Percentiles rank a stretch among this genome's conserved stretches.
Conservation (phyloP, 1,284 basidiomycete genomes). For the Bjerkandera adusta region DNA sequence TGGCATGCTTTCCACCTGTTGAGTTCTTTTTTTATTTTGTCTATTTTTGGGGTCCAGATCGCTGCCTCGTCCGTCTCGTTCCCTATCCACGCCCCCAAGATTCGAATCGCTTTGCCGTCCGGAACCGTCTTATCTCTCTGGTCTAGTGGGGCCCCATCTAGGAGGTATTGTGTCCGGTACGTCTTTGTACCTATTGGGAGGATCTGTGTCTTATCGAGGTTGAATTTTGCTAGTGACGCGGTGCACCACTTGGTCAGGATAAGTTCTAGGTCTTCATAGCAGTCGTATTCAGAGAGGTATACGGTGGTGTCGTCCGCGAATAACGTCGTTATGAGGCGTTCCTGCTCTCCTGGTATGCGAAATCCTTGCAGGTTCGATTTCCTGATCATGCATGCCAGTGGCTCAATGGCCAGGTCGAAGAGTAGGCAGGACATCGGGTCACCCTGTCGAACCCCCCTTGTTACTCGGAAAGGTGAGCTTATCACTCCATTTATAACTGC, state of each 20-base stretch:
- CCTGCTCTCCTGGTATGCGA: constrained; percentile 10
- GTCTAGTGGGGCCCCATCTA: no score
- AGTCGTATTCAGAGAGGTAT: constrained; percentile 22
- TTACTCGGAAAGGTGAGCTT: constrained; percentile 20
- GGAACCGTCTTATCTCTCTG: no score
- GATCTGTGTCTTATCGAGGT: constrained; percentile 34
- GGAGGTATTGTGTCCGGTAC: no score
- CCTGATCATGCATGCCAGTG: constrained; percentile 20
- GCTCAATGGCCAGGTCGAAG: constrained; percentile 28
- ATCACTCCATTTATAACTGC: constrained; percentile 28
- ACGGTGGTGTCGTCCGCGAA: constrained; percentile 33
- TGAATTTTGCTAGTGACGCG: constrained; percentile 34
- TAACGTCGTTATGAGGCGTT: constrained; percentile 24
- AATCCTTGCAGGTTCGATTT: constrained; percentile 19
- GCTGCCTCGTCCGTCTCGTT: constrained; percentile 14
- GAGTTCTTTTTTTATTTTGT: constrained; percentile 15
- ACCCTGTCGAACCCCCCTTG: constrained; percentile 30
- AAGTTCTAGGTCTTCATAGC: constrained; percentile 15
- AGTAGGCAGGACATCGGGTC: constrained; percentile 32
- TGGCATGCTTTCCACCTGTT: constrained; percentile 19
- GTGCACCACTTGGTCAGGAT: constrained; percentile 31
- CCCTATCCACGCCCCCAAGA: constrained; percentile 29
- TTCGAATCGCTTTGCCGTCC: constrained; percentile 16
- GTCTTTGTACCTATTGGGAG: constrained; percentile 29
- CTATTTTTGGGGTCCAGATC: constrained; percentile 22